Conservation (phyloP, 139 green algal genomes). For the Zygnema cylindricum region DNA sequence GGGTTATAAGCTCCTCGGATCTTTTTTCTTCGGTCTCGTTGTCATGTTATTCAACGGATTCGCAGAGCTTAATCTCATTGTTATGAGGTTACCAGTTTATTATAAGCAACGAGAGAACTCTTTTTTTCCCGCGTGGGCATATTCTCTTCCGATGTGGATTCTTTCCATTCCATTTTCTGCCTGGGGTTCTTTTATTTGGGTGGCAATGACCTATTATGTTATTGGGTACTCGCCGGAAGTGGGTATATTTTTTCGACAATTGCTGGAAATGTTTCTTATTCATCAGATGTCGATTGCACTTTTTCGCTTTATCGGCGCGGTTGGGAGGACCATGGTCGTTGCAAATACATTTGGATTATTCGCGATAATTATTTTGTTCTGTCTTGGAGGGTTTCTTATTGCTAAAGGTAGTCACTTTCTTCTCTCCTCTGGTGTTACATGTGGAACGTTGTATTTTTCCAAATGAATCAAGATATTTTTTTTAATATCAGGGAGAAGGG, state of each 20-base stretch:
- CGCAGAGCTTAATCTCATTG: slow-evolving; percentile 24
- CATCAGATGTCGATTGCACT: slow-evolving; percentile 48
- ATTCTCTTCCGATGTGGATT: slow-evolving; percentile 55
- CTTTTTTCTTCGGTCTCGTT: slow-evolving; percentile 71
- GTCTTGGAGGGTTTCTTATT: slow-evolving; percentile 56
- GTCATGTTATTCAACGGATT: slow-evolving; percentile 67
- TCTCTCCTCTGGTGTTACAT: too few relatives aligned
- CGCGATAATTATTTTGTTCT: slow-evolving; percentile 40
- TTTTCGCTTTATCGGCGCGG: slow-evolving; percentile 46
- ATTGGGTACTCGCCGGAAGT: slow-evolving; percentile 36
- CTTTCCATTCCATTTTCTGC: slow-evolving; percentile 70
- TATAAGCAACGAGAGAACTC: slow-evolving; percentile 81
- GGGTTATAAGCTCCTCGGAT: slow-evolving; percentile 65
- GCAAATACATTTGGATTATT: slow-evolving; percentile 51
- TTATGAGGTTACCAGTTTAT: slow-evolving; percentile 66
- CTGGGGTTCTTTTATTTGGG: slow-evolving; percentile 66
- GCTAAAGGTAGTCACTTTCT: slow-evolving; percentile 53
- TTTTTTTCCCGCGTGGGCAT: slow-evolving; percentile 75
- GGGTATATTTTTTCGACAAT: slow-evolving; percentile 35
- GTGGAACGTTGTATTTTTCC: too few relatives aligned
- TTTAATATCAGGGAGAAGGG: too few relatives aligned
- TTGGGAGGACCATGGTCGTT: slow-evolving; percentile 39
- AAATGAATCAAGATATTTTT: too few relatives aligned
- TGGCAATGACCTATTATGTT: slow-evolving; percentile 34
- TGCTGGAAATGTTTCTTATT: slow-evolving; percentile 41